phyloP scores from a whole-genome alignment of 1,284 basidiomycete genomes.

The Moesziomyces parantarcticus region DNA sequence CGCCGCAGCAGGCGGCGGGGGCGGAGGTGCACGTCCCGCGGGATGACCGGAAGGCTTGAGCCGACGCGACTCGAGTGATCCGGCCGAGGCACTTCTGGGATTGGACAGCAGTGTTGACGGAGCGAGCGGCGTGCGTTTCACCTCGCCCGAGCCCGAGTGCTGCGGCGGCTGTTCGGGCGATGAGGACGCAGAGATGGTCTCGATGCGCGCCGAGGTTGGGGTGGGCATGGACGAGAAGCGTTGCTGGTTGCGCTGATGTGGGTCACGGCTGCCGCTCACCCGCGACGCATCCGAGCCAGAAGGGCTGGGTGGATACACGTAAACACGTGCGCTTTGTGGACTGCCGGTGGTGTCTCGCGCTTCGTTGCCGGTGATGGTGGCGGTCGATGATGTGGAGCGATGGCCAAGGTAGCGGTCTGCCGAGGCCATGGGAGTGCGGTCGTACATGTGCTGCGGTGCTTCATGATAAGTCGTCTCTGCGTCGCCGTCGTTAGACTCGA shows the following conservation, averaged over 20 bases:
- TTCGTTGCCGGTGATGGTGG: slow-evolving; percentile 21
- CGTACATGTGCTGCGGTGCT: slow-evolving; percentile 4
- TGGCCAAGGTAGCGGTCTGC: slow-evolving; percentile 39
- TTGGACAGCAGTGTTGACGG: slow-evolving; percentile 46
- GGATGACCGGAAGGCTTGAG: slow-evolving; percentile 49
- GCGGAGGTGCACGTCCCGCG: slow-evolving; percentile 52
- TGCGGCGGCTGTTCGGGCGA: slow-evolving; percentile 2
- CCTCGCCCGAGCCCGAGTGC: background rate
- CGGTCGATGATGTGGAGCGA: slow-evolving; percentile 31
- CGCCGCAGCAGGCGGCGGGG: slow-evolving; percentile 39
- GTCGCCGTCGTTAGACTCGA: slow-evolving; percentile 28
- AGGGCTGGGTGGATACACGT: slow-evolving; percentile 60
- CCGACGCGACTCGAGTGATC: slow-evolving; percentile 12
- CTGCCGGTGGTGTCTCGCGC: slow-evolving; percentile 4
- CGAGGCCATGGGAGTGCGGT: slow-evolving; percentile 34
- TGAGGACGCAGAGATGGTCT: slow-evolving; percentile 11
- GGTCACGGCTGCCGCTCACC: slow-evolving; percentile 5
- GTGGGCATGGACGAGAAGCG: slow-evolving; percentile 31
- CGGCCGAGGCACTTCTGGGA: slow-evolving; percentile 27
- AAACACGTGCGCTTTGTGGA: slow-evolving; percentile 49
- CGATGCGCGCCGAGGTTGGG: slow-evolving; percentile 31
- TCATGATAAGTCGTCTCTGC: background rate
- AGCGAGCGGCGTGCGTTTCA: slow-evolving; percentile 34
- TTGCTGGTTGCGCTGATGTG: slow-evolving; percentile 8
- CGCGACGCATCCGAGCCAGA: slow-evolving; percentile 41